Base-by-base conservation (phyloP, 1,284 basidiomycete species). In the Heterobasidion occidentale region DNA sequence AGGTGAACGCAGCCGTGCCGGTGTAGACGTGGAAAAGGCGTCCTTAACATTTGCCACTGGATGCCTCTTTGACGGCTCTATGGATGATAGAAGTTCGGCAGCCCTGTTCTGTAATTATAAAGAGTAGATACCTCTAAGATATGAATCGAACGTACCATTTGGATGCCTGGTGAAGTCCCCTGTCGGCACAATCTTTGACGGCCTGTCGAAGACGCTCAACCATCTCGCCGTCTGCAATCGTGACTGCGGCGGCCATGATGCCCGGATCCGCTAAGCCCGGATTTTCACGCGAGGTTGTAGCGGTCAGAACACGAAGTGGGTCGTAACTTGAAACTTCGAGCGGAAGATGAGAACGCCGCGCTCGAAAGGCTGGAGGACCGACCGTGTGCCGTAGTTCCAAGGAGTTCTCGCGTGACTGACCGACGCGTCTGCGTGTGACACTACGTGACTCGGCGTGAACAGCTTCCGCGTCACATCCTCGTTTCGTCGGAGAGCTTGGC, bases 71-170 rank as follows among this genome's bases (percentile, higher is more conserved):
- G 72, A 65, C 17, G 71, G 61, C 9, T 85, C 77, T 34, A 86
- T 73, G 17, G 87, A 79, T 15, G 86, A 74, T 54, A 90, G 74
- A 17, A 91, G 74, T 65, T 90, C 88, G 19, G 88, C 83, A 20
- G 86, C 81, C 88, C 88, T 89, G 54, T 57, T 65, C 48, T 61
- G n/a, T 12, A 56, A 56, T 60, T 54, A 58, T 58, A 19, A 53
- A 56, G 46, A 58, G 8, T 57, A 20, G 19, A 53, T 20, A 50
- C 15, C 19, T 14, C 27, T 49, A 38, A 46, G 36, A 33, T 58
- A 56, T 49, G 12, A 52, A 59, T 38, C 27, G 35, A n/a, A 67
- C 77, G 56, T 63, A 89, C 89, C 89, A 91, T 75, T 89, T 90
- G 47, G 86, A 79, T 50, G 88, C 85, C 36, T 79, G 63, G 36